These are phyloP conservation scores for Colletotrichum truncatum DNA, from an alignment of 2,329 filamentous ascomycete species.

Conservation along the genomic window DNA sequence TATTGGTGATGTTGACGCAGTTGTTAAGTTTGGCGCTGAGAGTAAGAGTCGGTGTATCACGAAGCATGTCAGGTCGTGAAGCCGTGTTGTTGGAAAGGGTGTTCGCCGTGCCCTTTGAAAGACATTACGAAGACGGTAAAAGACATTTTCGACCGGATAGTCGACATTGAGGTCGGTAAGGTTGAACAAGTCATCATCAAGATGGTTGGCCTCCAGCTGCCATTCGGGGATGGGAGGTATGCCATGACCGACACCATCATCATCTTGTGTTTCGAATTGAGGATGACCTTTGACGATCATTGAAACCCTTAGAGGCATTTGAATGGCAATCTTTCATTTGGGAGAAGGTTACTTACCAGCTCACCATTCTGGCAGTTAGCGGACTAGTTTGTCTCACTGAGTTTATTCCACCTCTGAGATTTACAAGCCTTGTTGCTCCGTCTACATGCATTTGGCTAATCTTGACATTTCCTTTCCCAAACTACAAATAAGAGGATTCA, in stretches of 20 bases:
- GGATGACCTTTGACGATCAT: constrained; percentile 62
- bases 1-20: constrained; percentile 31
- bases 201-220: constrained; percentile 42
- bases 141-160: constrained; percentile 28
- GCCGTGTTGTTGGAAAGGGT: constrained; percentile 47
- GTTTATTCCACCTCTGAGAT: constrained; percentile 59
- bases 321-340: accelerated
- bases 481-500: constrained; percentile 40
- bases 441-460: constrained; percentile 57
- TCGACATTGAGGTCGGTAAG: constrained; percentile 42
- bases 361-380: constrained; percentile 63
- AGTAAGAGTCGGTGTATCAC: constrained; percentile 59
- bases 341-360: constrained; percentile 50
- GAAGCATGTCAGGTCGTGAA: constrained; percentile 66
- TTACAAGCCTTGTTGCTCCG: constrained; percentile 58
- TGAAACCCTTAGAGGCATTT: constrained; percentile 56
- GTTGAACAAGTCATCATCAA: constrained; percentile 11
- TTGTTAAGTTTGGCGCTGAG: constrained; percentile 1
- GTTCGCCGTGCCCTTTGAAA: constrained; percentile 33
- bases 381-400: constrained; percentile 57
- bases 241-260: constrained; percentile 56
- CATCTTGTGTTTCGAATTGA: constrained; percentile 62
- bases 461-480: constrained; percentile 60
- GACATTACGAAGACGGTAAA: neutral
- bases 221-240: constrained; percentile 59